A percentile compares a stretch with the other conserved stretches of the same genome.
Conservation (phyloP, 176 grass and related monocot species). For the Puccinellia tenuiflora region DNA sequence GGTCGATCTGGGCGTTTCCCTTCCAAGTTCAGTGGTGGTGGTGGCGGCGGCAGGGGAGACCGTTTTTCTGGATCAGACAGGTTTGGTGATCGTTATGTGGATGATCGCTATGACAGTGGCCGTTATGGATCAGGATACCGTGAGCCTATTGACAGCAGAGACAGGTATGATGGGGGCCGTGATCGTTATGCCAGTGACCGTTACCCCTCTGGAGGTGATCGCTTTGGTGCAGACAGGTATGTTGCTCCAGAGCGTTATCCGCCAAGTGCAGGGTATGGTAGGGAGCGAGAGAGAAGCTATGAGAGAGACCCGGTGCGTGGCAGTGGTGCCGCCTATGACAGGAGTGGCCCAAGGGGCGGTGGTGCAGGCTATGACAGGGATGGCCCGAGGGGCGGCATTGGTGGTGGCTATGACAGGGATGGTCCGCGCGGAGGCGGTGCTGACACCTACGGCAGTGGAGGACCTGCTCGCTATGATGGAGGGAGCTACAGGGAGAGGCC, state of each 20-base stretch:
- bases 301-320: slow-evolving; percentile 44
- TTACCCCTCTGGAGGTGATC: slow-evolving; percentile 40
- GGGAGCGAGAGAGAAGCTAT: slow-evolving; percentile 57
- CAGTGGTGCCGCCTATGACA: slow-evolving; percentile 28
- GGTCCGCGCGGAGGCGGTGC: slow-evolving; percentile 26
- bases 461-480: slow-evolving; percentile 41
- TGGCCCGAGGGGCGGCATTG: slow-evolving; percentile 25
- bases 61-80: slow-evolving; percentile 55
- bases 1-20: slow-evolving; percentile 41
- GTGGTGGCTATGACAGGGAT: slow-evolving; percentile 51
- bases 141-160: slow-evolving; percentile 54
- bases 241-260: slow-evolving; percentile 43
- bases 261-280: slow-evolving; percentile 34
- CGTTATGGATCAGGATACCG: slow-evolving; percentile 55
- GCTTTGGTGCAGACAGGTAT: slow-evolving; percentile 47
- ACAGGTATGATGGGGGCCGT: slow-evolving; percentile 43
- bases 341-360: slow-evolving; percentile 37
- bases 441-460: slow-evolving; percentile 40
- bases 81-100: slow-evolving; percentile 50
- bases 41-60: slow-evolving; percentile 49
- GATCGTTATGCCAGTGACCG: slow-evolving; percentile 54
- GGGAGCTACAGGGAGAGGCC: slow-evolving; percentile 55
- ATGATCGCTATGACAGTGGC: slow-evolving; percentile 59
- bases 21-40: slow-evolving; percentile 41
- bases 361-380: slow-evolving; percentile 42